Evolutionary conservation across 768 basidiomycete genomes (phyloP).

Genomic region (Auricularia auricula-judae): DNA sequence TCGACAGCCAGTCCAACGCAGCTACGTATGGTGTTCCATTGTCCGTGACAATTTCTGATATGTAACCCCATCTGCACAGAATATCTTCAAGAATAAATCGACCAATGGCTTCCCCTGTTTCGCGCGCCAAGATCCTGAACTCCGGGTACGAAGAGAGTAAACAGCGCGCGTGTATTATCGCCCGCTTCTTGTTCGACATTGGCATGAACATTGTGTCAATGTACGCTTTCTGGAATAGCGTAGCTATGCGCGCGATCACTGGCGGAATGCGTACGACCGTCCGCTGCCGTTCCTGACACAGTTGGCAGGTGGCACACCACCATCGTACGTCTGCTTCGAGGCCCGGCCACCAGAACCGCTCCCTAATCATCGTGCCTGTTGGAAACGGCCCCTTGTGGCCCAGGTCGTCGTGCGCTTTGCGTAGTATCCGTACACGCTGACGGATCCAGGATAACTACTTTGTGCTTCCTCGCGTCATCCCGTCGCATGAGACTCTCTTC

Average conservation of each 20-base stretch:
- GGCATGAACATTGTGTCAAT: slow-evolving; percentile 9
- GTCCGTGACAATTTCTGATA: slow-evolving; percentile 6
- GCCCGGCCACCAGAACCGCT: slow-evolving; percentile 22
- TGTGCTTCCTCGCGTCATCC: slow-evolving; percentile 7
- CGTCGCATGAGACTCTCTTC: slow-evolving; percentile 9
- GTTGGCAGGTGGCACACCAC: slow-evolving; percentile 22
- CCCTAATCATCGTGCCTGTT: slow-evolving; percentile 2
- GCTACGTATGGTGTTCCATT: slow-evolving; percentile 4
- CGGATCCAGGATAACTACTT: slow-evolving; percentile 9
- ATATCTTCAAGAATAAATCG: slow-evolving; percentile 26
- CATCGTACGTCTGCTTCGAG: slow-evolving; percentile 19
- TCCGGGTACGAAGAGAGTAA: not conserved
- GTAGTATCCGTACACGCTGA: slow-evolving; percentile 2
- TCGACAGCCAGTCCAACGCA: not conserved
- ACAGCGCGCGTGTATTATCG: slow-evolving; percentile 24
- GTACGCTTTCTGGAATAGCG: slow-evolving; percentile 14
- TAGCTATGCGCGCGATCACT: slow-evolving; percentile 12
- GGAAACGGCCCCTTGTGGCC: slow-evolving; percentile 1
- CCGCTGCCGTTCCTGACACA: slow-evolving; percentile 20
- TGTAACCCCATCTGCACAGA: slow-evolving; percentile 27
- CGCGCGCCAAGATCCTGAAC: slow-evolving; percentile 7
- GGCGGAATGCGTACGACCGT: slow-evolving; percentile 14
- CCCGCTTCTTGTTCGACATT: slow-evolving; percentile 18
- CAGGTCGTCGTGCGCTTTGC: slow-evolving; percentile 1
- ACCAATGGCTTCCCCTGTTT: slow-evolving; percentile 16